A percentile compares a stretch with the other conserved stretches of the same genome.
Evolutionary conservation across 2,329 filamentous ascomycete species (phyloP).

Genomic region (Pseudocercospora macadamiae): DNA sequence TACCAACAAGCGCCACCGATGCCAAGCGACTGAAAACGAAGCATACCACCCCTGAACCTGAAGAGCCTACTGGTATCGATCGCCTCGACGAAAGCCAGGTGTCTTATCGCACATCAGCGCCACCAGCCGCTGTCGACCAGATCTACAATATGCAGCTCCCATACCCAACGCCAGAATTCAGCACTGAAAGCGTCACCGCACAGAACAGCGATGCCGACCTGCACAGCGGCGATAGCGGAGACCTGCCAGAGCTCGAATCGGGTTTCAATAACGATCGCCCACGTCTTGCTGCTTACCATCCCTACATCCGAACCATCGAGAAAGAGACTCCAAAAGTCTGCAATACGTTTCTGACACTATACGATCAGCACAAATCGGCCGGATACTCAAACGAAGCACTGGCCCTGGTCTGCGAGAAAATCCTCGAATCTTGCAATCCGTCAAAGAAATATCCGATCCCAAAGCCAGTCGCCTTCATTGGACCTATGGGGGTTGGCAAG

Average conservation of each 20-base stretch:
- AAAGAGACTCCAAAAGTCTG: not conserved
- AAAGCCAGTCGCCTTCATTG: conserved; percentile 1
- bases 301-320: not conserved
- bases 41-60: too few relatives aligned
- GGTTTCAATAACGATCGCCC: not conserved
- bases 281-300: conserved; percentile 6
- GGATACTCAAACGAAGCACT: not conserved
- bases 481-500: conserved; percentile 11
- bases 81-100: too few relatives aligned
- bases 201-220: not conserved
- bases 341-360: not conserved
- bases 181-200: not conserved
- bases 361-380: not conserved
- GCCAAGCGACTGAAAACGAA: not conserved
- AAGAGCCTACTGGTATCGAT: too few relatives aligned
- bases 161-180: not conserved
- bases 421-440: not conserved
- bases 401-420: not conserved
- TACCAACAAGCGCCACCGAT: not conserved
- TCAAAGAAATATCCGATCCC: not conserved
- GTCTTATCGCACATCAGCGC: too few relatives aligned
- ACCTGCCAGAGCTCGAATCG: not conserved
- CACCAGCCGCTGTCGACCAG: too few relatives aligned
- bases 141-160: not conserved
- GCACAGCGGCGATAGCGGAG: too few relatives aligned